Conservation (phyloP, 139 green algal genomes). For the Trebouxia sp. region DNA sequence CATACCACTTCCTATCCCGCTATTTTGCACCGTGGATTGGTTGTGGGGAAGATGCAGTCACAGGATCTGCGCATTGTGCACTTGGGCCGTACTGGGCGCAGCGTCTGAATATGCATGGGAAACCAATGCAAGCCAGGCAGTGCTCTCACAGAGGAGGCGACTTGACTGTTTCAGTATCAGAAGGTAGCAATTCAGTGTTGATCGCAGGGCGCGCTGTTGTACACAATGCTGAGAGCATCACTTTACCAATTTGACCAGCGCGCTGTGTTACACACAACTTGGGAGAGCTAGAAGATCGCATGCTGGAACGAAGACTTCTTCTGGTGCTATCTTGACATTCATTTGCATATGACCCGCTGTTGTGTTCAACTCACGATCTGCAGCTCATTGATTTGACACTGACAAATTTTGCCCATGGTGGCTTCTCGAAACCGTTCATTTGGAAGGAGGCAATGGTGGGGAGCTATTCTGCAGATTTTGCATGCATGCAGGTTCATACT, state of each 20-base stretch:
- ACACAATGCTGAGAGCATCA: neutral
- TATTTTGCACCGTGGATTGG: neutral
- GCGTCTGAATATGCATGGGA: neutral
- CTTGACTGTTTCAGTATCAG: neutral
- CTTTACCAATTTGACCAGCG: neutral
- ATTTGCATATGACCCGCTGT: too few relatives aligned
- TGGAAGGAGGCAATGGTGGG: neutral
- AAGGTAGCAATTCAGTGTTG: neutral
- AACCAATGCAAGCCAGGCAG: neutral
- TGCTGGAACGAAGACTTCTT: too few relatives aligned
- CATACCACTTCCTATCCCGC: neutral
- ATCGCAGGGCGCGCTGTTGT: neutral
- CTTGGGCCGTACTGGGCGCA: neutral
- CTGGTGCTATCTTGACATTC: too few relatives aligned
- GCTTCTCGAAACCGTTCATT: neutral
- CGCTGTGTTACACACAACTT: too few relatives aligned
- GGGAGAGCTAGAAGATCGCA: too few relatives aligned
- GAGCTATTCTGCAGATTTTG: neutral
- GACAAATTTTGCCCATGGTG: too few relatives aligned
- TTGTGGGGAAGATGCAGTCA: neutral
- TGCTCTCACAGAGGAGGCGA: neutral
- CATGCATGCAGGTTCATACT: conserved; percentile 35
- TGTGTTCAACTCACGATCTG: too few relatives aligned
- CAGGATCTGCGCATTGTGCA: neutral
- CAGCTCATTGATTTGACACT: too few relatives aligned